Evolutionary conservation across 352 stramenopile genomes (phyloP).

Genomic region (Globisporangium spiculum): DNA sequence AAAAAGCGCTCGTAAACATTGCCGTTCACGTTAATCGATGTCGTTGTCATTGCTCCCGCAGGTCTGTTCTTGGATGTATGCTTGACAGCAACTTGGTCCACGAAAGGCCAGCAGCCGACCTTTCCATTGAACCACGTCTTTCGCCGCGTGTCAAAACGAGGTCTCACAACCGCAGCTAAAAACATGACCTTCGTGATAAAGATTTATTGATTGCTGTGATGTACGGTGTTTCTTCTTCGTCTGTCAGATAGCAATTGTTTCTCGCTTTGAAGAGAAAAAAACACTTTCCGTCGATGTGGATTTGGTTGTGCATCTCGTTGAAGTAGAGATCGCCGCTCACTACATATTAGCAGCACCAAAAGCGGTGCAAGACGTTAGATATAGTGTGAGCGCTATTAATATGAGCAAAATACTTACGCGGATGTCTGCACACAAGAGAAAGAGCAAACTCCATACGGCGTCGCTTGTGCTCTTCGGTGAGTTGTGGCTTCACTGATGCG

Average conservation of each 20-base stretch:
- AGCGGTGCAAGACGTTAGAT: too few species aligned
- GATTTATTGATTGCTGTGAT: constrained; percentile 17
- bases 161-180: constrained; percentile 15
- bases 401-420: too few species aligned
- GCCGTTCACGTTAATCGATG: neutral
- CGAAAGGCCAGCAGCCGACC: constrained; percentile 15
- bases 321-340: too few species aligned
- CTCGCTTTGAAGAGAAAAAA: constrained; percentile 28
- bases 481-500: too few species aligned
- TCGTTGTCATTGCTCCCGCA: neutral
- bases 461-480: too few species aligned
- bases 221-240: constrained; percentile 14
- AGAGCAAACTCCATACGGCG: too few species aligned
- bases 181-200: constrained; percentile 34
- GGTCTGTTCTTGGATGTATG: neutral
- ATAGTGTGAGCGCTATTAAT: too few species aligned
- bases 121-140: constrained; percentile 10
- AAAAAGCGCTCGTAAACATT: constrained; percentile 5
- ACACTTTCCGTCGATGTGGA: constrained; percentile 29
- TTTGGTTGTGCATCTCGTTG: neutral
- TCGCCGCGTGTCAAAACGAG: neutral
- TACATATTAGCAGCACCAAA: too few species aligned
- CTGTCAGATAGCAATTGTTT: constrained; percentile 15
- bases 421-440: neutral
- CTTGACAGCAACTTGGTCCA: neutral